Base-by-base conservation (phyloP, 176 grass and related monocot species). In the Tillandsia fasciculata region DNA sequence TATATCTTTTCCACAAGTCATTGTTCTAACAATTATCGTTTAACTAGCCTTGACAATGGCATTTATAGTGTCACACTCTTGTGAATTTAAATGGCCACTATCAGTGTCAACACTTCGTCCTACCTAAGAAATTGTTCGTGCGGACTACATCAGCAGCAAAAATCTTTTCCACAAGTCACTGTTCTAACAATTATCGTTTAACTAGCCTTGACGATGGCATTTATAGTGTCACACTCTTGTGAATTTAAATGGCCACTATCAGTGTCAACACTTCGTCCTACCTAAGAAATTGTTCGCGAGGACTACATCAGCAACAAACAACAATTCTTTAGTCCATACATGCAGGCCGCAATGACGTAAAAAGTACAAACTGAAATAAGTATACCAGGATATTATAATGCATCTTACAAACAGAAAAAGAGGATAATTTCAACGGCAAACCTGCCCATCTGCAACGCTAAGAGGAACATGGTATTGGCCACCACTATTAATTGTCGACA, bases 401-500 rank as follows among this genome's bases (percentile, higher is more conserved):
- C 12, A 59, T 9, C 14, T 61, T 61, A 61, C 18, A 61, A 9
- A 61, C 8, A 18, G 15, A 61, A 72, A 54, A 48, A 47, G 70
- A 54, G 10, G 12, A 42, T 18, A 59, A 27, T 9, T n/a, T 74
- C 24, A 23, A 63, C 14, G 54, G 10, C 14, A 91, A 82, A 96
- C 87, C 85, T 96, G 91, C 81, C 91, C 84, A 81, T 91, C 91
- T 74, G 82, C 91, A 74, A 91, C 91, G 67, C 91, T 88, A 66
- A 96, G 82, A 53, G 91, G 82, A 12, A 96, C 84, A 88, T 88
- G 91, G 67, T 91, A 96, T n/a, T 91, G 91, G 64, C 91, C 91
- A 71, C 85, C 84, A 65, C 82, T 90, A 23, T 76, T 24, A 24
- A 24, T 24, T 81, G 68, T 96, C 84, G n/a, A 91, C 91, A 79